Evolutionary conservation across 2,329 filamentous ascomycete genomes (phyloP), one percentile per base, ranked within the genome.

Genomic region (Cladophialophora yegresii): DNA sequence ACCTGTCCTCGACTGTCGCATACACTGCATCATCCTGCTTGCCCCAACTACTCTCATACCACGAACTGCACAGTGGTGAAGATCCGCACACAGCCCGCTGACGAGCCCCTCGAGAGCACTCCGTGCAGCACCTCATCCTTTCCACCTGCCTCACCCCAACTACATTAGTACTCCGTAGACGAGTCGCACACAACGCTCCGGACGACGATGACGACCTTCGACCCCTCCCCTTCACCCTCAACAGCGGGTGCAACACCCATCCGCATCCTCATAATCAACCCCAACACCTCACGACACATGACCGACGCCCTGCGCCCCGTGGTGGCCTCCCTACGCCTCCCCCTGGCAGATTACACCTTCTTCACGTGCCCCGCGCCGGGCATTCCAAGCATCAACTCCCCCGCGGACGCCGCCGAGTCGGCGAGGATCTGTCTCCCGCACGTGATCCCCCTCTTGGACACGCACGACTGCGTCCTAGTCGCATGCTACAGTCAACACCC

Each of bases 401-500:
- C 84, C 69, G 77, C 83, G 12, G 91, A 92, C 74, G 88, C 92
- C 5, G 75, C 78, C 1, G 75, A 80, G 57, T 93, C 89, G 69
- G 84, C 86, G 0, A 73, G 83, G 1, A 83, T 85, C 62, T 90
- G 91, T 57, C 78, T 88, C 16, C 78, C 81, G 0, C 80, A 86
- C 64, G 74, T 90, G 5, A 74, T 78, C 28, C 74, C 80, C 1
- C 65, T 78, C 13, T 61, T 76, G 16, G 40, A 74, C 40, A 28
- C 75, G 67, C 66, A 91, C 75, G 87, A 95, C 73, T 92, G 84
- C n/a, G 88, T 96, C 67, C 83, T 97, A 0, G 84, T 97, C 1
- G 92, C 92, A 22, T 97, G 93, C 78, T 98, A 91, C 79, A 95
- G 90, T 65, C 86, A 89, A 0, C 92, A 97, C 73, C 87, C 89